Evolutionary conservation across 2,329 filamentous ascomycete genomes (phyloP), one percentile per base, ranked within the genome.

Genomic region (Elsinoe arachidis): DNA sequence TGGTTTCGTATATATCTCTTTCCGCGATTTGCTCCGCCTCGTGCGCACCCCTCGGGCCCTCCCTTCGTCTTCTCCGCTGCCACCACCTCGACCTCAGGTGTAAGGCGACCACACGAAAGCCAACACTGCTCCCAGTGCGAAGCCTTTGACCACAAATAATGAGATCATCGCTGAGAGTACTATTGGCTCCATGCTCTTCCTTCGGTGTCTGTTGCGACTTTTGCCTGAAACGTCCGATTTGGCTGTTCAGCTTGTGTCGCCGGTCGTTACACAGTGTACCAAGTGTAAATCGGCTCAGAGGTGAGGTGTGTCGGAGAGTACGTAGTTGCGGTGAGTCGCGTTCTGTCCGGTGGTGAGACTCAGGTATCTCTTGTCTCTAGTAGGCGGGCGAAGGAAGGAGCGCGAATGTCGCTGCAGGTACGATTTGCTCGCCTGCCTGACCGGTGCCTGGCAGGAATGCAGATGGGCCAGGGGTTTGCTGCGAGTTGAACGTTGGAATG

Each of bases 91-190:
- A 12, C 33, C 26, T 56, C 54, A 56, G 5, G 54, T 56, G 33
- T 56, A 56, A 38, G 54, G 54, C 37, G 54, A 56, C 54, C 54
- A 56, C 19, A 56, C 35, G 33, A 56, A 56, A 3, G 54, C 54
- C 39, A 56, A 21, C n/a, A 56, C 54, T 14, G 54, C 39, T 5
- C 39, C 41, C 1, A 56, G 54, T n/a, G 54, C 54, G 19, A 56
- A 46, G 30, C 39, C 21, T 14, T 56, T 56, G 30, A 49, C 54
- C 21, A 56, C n/a, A 14, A 56, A 46, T 14, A 56, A 30, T 41
- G 54, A 56, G 26, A 56, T 37, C 19, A 56, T 38, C 11, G 54
- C 54, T 26, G 54, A 56, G 41, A 56, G 23, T 15, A 56, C 43
- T 19, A 56, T 47, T 15, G 41, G 33, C 30, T 49, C 54, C 54